Base-by-base conservation (phyloP, 2,329 filamentous ascomycete species). In the Exophiala oligosperma region DNA sequence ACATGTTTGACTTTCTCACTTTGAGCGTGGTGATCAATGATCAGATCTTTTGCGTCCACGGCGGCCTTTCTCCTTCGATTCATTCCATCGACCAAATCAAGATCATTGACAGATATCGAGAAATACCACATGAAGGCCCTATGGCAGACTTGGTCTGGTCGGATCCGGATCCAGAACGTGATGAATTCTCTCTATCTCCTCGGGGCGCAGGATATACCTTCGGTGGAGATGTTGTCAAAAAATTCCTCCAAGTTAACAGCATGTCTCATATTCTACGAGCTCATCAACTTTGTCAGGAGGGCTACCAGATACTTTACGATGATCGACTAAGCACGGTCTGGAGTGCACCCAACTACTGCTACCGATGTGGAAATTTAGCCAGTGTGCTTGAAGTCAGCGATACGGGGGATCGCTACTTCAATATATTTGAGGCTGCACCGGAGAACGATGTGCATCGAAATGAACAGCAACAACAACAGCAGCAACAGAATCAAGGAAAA, bases 101-200 rank as follows among this genome's bases (percentile, higher is more conserved):
- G 76, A 96, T 99, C 74, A 97, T 99, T 72, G 94, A 99, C 77
- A 91, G 94, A 47, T 99, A 97, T 80, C 88, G 94, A 66, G 94
- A 99, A 73, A 99, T 99, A 60, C 94, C 94, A 4, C 94, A 99
- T 76, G 94, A 99, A 76, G 94, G 94, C 0, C 94, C 94, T 35
- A 99, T 99, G 94, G 94, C 94, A n/a, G 94, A 99, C 74, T 80
- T 99, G 4, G 94, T 99, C 32, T 99, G 94, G 94, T 96, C 92
- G 21, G 94, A 99, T 72, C 94, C 94, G 0, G 94, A 99, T 72
- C 89, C 91, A n/a, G 94, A 99, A 68, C 85, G 92, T 57, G 94
- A 99, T 75, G 94, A 99, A 74, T 99, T 99, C 76, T 95, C 90
- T 5, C 83, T 99, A 14, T 95, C 90, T 6, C 94, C 94, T 2